Evolutionary conservation across 495 filamentous ascomycete genomes (phyloP).

Genomic region (Delitschia confertaspora): DNA sequence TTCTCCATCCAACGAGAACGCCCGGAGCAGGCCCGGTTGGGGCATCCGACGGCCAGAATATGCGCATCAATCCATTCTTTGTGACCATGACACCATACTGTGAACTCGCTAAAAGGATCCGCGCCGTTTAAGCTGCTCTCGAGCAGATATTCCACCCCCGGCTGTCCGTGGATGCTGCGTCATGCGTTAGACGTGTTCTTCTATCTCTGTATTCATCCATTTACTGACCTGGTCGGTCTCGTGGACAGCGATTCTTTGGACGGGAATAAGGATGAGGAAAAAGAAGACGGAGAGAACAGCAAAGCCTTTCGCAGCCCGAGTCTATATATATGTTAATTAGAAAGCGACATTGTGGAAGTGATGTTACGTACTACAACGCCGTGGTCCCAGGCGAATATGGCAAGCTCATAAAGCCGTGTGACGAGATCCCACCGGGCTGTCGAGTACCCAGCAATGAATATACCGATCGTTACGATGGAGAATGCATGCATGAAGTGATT

Average conservation of each 20-base stretch:
- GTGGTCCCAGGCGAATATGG: constrained; percentile 96
- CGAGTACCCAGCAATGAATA: constrained; percentile 98
- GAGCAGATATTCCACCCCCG: constrained; percentile 78
- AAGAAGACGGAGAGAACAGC: constrained; percentile 66
- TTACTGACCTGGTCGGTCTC: constrained; percentile 57
- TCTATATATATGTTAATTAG: constrained; percentile 32
- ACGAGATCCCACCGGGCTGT: constrained; percentile 98
- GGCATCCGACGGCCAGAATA: constrained; percentile 95
- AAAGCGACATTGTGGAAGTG: not conserved
- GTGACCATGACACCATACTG: constrained; percentile 78
- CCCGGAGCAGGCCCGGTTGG: constrained; percentile 58
- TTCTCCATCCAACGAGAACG: constrained; percentile 89
- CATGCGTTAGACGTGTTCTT: constrained; percentile 2
- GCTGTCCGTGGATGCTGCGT: constrained; percentile 74
- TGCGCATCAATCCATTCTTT: constrained; percentile 82
- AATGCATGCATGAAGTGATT: constrained; percentile 86
- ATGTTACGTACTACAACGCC: constrained; percentile 74
- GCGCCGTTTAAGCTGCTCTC: constrained; percentile 87
- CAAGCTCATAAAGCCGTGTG: constrained; percentile 87
- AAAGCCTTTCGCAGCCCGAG: constrained; percentile 66
- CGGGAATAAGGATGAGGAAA: constrained; percentile 63
- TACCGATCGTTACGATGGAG: constrained; percentile 82
- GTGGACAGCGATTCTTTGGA: constrained; percentile 60
- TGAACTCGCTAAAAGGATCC: constrained; percentile 72
- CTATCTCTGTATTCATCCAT: not conserved